A percentile compares a stretch with the other conserved stretches of the same genome.
These are phyloP conservation scores for Bremia lactucae DNA, from an alignment of 352 stramenopile species.

Conservation along the genomic window DNA sequence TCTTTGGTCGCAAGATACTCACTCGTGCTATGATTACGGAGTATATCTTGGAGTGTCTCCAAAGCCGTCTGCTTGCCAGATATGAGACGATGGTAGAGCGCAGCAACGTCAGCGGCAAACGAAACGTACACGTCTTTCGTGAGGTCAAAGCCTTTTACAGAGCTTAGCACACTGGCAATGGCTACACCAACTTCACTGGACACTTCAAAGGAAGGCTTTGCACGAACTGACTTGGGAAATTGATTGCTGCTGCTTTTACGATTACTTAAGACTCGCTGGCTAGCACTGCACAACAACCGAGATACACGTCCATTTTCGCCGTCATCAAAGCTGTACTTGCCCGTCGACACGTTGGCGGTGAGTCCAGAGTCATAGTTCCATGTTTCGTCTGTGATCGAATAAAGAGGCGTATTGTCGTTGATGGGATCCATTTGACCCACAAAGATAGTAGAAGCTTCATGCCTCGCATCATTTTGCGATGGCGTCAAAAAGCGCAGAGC, in stretches of 20 bases:
- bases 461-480: slow-evolving; percentile 16
- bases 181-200: slow-evolving; percentile 27
- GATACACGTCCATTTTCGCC: slow-evolving; percentile 21
- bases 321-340: slow-evolving; percentile 55
- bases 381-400: slow-evolving; percentile 26
- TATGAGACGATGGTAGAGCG: slow-evolving; percentile 44
- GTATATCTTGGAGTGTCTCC: slow-evolving; percentile 26
- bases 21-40: slow-evolving; percentile 29
- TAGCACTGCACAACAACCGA: slow-evolving; percentile 15
- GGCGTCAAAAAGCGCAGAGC: slow-evolving; percentile 48
- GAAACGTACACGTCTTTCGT: slow-evolving; percentile 24
- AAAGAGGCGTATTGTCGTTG: slow-evolving; percentile 22
- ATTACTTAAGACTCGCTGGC: slow-evolving; percentile 14
- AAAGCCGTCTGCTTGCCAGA: slow-evolving; percentile 27
- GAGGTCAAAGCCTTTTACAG: slow-evolving; percentile 32
- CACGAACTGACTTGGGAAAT: slow-evolving; percentile 20
- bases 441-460: slow-evolving; percentile 14
- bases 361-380: slow-evolving; percentile 37
- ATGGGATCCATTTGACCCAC: slow-evolving; percentile 47
- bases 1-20: slow-evolving; percentile 31
- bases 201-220: slow-evolving; percentile 20
- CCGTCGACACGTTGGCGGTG: slow-evolving; percentile 34
- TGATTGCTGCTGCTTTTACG: slow-evolving; percentile 32
- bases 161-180: slow-evolving; percentile 29
- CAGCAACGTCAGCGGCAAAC: slow-evolving; percentile 39